Conservation (phyloP, 805 yeast genomes). For the Kluyveromyces lactis region DNA sequence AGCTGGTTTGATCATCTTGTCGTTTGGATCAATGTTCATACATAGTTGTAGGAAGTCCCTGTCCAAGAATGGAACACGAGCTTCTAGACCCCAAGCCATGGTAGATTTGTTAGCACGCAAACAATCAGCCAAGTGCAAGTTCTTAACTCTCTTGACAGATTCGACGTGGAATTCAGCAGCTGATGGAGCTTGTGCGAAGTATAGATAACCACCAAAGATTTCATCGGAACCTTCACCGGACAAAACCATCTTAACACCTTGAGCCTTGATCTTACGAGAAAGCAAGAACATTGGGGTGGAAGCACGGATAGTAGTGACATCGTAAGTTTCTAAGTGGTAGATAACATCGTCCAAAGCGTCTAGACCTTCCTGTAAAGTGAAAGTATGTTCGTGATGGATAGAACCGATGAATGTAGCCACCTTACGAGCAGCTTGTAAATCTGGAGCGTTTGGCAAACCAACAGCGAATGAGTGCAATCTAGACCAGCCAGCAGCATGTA, state of each 20-base stretch:
- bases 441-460: slow-evolving; percentile 98
- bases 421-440: slow-evolving; percentile 88
- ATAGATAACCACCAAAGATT: slow-evolving; percentile 96
- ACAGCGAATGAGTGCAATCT: slow-evolving; percentile 92
- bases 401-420: slow-evolving; percentile 96
- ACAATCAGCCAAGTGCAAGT: slow-evolving; percentile 96
- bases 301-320: slow-evolving; percentile 97
- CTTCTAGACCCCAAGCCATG: slow-evolving; percentile 99
- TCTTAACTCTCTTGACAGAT: slow-evolving; percentile 92
- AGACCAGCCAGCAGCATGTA: slow-evolving; percentile 70
- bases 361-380: slow-evolving; percentile 93
- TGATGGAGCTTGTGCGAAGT: slow-evolving; percentile 94
- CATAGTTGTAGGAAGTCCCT: slow-evolving; percentile 82
- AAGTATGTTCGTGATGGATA: slow-evolving; percentile 95
- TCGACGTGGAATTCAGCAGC: slow-evolving; percentile 91
- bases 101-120: slow-evolving; percentile 98
- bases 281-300: slow-evolving; percentile 98
- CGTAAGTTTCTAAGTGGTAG: slow-evolving; percentile 92
- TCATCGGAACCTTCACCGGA: slow-evolving; percentile 99
- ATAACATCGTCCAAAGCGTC: slow-evolving; percentile 94
- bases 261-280: slow-evolving; percentile 96
- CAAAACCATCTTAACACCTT: slow-evolving; percentile 98
- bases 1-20: slow-evolving; percentile 69
- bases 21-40: slow-evolving; percentile 91
- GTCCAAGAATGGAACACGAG: slow-evolving; percentile 98